phyloP scores from a whole-genome alignment of 768 basidiomycete genomes.

The Boletus vinaceobasis region DNA sequence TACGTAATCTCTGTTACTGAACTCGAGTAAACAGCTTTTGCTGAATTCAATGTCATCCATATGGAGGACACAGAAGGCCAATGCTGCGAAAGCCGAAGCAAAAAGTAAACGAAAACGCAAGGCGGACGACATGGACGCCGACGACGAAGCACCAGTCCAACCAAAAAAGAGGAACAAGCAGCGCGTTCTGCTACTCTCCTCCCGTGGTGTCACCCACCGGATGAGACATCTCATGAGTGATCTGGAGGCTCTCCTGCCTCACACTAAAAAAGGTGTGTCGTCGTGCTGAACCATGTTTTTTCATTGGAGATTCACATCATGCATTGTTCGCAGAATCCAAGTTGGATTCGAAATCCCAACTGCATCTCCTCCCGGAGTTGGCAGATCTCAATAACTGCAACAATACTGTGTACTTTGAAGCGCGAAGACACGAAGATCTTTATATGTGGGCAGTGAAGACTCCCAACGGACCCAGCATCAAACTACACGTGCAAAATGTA shows the following conservation, averaged over 20 bases:
- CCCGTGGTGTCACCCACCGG: conserved; percentile 90
- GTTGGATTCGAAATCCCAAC: conserved; percentile 93
- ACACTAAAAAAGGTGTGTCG: conserved; percentile 89
- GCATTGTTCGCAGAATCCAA: conserved; percentile 70
- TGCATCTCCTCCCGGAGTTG: conserved; percentile 90
- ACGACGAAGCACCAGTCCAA: conserved; percentile 40
- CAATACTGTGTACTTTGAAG: conserved; percentile 96
- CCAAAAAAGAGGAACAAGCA: conserved; percentile 86
- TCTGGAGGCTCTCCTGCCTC: conserved; percentile 83
- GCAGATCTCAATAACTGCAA: conserved; percentile 98
- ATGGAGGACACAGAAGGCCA: conserved; percentile 57
- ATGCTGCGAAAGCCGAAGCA: conserved; percentile 46
- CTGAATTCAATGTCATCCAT: conserved; percentile 54
- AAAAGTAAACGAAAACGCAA: conserved; percentile 59
- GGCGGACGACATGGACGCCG: conserved; percentile 57
- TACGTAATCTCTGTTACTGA: conserved; percentile 21
- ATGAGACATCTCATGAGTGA: conserved; percentile 99
- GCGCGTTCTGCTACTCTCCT: conserved; percentile 87
- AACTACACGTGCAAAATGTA: conserved; percentile 96
- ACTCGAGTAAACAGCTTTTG: neutral
- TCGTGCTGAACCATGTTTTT: neutral
- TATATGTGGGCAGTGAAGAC: conserved; percentile 97
- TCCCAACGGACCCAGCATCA: conserved; percentile 95
- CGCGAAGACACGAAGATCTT: conserved; percentile 90
- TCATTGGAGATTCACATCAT: neutral